Base-by-base conservation (phyloP, 371 early-diverging fungal genomes). In the Fennellomyces sp. region DNA sequence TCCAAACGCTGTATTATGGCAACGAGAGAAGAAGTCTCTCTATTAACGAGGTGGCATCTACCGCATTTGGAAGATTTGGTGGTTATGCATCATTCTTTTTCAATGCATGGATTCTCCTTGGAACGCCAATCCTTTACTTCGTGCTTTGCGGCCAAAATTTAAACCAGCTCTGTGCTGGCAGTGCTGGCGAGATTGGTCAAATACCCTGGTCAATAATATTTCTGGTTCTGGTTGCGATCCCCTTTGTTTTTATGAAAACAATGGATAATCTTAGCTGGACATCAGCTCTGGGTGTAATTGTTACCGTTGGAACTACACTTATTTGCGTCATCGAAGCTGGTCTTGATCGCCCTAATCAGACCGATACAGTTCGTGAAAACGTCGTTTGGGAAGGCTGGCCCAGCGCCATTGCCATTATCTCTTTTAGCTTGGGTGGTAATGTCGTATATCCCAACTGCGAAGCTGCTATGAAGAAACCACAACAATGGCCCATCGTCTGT, bases 401-500 rank as follows among this genome's bases (percentile, higher is more conserved):
- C 3, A 63, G 79, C 6, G 80, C 88, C 1, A 56, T 87, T 1
- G 78, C 83, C 30, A 84, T 86, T 7, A 87, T 92, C 30, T 89
- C 87, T 48, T 90, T 91, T 66, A 82, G 85, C 61, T 91, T 88
- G 58, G 91, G 93, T 58, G 93, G 92, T 36, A 92, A 91, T 63
- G 84, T 89, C 26, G 84, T 92, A 50, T 92, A 88, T 54, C 91
- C 93, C 13, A 89, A 92, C 62, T 86, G 94, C 17, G 92, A 93
- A 69, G 83, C 83, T 29, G 87, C 91, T 25, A 93, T 96, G 94
- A 77, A 80, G 60, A 63, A 82, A 23, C 94, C 92, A 55, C 72
- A 80, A 57, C 61, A 83, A 13, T 96, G 93, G 87, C 78, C 84
- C 68, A 82, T 74, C 66, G 88, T 91, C 10, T 68, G 92, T 29